Evolutionary conservation across 805 yeast genomes (phyloP), one percentile per base, ranked within the genome.

Genomic region (Cyberlindnera suaveolens): DNA sequence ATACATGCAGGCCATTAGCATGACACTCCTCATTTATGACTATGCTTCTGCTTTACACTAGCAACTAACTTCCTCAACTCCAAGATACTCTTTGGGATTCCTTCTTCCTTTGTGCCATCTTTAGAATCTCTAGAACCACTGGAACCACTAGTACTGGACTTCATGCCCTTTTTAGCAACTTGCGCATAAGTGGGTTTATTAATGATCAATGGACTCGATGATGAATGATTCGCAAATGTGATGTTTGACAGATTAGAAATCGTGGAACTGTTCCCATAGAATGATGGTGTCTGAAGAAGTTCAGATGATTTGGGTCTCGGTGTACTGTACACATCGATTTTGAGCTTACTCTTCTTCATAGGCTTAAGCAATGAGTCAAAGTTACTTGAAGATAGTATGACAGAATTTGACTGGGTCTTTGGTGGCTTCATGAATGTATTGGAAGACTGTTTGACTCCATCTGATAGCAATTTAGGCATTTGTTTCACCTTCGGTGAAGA

Each of bases 281-380:
- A 58, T 6, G 60, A 54, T 15, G 62, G 62, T 1, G 62, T 58
- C 34, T 58, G 60, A 10, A 54, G 34, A 27, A 57, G n/a, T 6
- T 55, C 56, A 20, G 59, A 53, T 10, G 62, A 58, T 41, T 57
- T 58, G 6, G 61, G 60, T 41, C 58, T 53, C 39, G 62, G 62
- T 8, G 62, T 58, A 34, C 49, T 46, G 36, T 54, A 58, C 19
- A 55, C 50, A 9, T 54, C 51, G 33, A 53, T 38, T 30, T 54
- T 55, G 3, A 32, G 1, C 40, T 50, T 54, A n/a, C 34, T 31
- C 32, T 42, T 47, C 26, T 39, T 38, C n/a, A 16, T 17, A 10
- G 45, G 33, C 9, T 46, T 41, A 39, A 49, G 46, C 15, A 46
- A 16, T 11, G 48, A 46, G 30, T 40, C 41, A 20, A 48, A 18